Evolutionary conservation across 2,329 filamentous ascomycete species (phyloP), one percentile per base, ranked within the genome.

Genomic region (Phialemoniopsis sp.): DNA sequence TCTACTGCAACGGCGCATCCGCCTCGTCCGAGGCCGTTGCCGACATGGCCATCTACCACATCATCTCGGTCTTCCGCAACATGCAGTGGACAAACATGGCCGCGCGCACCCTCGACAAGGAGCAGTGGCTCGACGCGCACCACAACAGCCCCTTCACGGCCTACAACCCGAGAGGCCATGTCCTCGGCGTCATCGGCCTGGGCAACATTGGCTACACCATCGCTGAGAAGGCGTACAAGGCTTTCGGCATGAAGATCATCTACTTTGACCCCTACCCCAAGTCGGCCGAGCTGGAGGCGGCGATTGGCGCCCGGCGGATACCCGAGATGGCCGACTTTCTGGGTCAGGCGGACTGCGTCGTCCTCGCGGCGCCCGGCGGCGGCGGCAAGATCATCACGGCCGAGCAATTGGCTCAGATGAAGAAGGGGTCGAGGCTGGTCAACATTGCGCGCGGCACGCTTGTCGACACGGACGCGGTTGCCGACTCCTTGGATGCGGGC

Each of bases 1-100:
- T 76, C n/a, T 83, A 82, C 57, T 82, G 78, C 60, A 83, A 82
- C 53, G 70, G 73, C 8, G 78, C 78, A 3, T 65, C 70, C 2
- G 77, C 78, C 0, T 79, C 73, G 31, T 76, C 76, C 0, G 78
- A 82, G 49, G 73, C 77, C 8, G 79, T 82, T 3, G 76, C 78
- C 16, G 78, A 83, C 46, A 70, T 75, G 39, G 75, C 76, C 1
- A 63, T 83, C 33, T 78, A 74, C 52, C 67, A 79, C 35, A 75
- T 83, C 37, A 64, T 83, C 8, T 67, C 70, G 15, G 68, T 69
- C 3, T 83, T 80, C 58, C 72, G 79, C 29, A 69, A 74, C 17
- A 66, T 83, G 34, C 62, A 68, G 5, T 81, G 75, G 73, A 73
- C 68, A 4, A 63, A 69, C 19, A 56, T 66, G 18, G 75, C 74